phyloP scores from a whole-genome alignment of 345 rosid genomes.

The thale cress (Arabidopsis thaliana) region DNA sequence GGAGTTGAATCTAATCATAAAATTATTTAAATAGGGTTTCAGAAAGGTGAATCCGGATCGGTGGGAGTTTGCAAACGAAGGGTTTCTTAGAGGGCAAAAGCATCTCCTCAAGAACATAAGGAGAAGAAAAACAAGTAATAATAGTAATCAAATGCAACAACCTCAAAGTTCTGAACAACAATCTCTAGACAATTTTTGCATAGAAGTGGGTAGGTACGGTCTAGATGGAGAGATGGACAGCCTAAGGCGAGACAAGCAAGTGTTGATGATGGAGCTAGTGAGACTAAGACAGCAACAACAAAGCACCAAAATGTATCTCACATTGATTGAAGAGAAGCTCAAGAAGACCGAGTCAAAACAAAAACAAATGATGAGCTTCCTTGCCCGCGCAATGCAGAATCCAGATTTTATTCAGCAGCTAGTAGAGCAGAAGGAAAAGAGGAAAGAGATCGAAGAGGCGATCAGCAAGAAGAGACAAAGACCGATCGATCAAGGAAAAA shows the following conservation, averaged over 20 bases:
- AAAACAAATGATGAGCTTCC: slow-evolving; percentile 74
- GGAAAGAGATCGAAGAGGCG: slow-evolving; percentile 62
- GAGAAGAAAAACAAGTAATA: slow-evolving; percentile 56
- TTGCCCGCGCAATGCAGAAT: slow-evolving; percentile 73
- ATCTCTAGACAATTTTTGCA: slow-evolving; percentile 56
- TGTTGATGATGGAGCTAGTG: slow-evolving; percentile 65
- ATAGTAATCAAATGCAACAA: slow-evolving; percentile 35
- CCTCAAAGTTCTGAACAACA: slow-evolving; percentile 52
- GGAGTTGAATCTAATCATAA: slow-evolving; percentile 38
- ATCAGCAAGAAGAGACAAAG: slow-evolving; percentile 62
- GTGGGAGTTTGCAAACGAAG: slow-evolving; percentile 90
- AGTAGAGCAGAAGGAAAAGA: slow-evolving; percentile 54
- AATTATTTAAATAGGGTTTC: slow-evolving; percentile 65
- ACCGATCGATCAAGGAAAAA: slow-evolving; percentile 53
- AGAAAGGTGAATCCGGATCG: slow-evolving; percentile 93
- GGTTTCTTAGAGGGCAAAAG: slow-evolving; percentile 72
- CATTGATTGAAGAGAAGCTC: slow-evolving; percentile 58
- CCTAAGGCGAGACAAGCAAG: slow-evolving; percentile 67
- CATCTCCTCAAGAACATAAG: slow-evolving; percentile 66
- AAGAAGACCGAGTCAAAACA: slow-evolving; percentile 65
- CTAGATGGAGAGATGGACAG: slow-evolving; percentile 62
- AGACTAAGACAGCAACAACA: slow-evolving; percentile 70
- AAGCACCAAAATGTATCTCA: slow-evolving; percentile 56
- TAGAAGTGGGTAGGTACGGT: slow-evolving; percentile 72
- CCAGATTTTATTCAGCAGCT: slow-evolving; percentile 67